Evolutionary conservation across 441 rosid genomes (phyloP).

Genomic region (Pelargonium cotyledonis): DNA sequence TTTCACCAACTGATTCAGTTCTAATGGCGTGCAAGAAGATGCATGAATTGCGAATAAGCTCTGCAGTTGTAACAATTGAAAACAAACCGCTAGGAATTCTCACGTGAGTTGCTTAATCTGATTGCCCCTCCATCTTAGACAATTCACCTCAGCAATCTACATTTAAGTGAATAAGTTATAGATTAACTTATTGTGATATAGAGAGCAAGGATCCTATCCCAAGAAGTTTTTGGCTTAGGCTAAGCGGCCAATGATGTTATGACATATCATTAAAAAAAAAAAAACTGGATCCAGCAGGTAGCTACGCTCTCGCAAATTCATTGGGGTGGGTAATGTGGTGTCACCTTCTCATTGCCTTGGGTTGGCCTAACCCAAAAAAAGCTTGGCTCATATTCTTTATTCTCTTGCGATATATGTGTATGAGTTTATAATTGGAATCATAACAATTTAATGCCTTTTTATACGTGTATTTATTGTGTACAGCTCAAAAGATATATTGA

Average conservation of each 20-base stretch:
- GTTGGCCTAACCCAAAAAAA: too few species aligned
- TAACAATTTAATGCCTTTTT: neutral
- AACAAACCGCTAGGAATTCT: constrained; percentile 75
- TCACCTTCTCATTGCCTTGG: too few species aligned
- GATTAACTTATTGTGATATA: too few species aligned
- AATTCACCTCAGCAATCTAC: neutral
- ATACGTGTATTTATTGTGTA: neutral
- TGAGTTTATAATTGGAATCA: neutral
- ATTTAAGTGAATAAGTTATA: neutral
- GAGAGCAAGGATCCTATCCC: too few species aligned
- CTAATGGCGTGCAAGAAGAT: constrained; percentile 64
- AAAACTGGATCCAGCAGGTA: too few species aligned
- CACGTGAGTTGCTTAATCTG: constrained; percentile 51
- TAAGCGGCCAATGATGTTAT: too few species aligned
- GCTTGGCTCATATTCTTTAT: too few species aligned
- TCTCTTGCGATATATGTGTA: neutral
- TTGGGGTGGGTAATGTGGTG: too few species aligned
- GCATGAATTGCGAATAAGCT: constrained; percentile 70
- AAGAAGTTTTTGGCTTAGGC: too few species aligned
- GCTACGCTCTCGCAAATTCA: too few species aligned
- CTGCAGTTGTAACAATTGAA: constrained; percentile 67
- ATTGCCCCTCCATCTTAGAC: neutral
- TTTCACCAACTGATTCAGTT: constrained; percentile 77
- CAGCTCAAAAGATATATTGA: constrained; percentile 93
- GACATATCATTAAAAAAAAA: too few species aligned